phyloP scores from a whole-genome alignment of 2,329 filamentous ascomycete genomes.

The Laburnicola sp. region DNA sequence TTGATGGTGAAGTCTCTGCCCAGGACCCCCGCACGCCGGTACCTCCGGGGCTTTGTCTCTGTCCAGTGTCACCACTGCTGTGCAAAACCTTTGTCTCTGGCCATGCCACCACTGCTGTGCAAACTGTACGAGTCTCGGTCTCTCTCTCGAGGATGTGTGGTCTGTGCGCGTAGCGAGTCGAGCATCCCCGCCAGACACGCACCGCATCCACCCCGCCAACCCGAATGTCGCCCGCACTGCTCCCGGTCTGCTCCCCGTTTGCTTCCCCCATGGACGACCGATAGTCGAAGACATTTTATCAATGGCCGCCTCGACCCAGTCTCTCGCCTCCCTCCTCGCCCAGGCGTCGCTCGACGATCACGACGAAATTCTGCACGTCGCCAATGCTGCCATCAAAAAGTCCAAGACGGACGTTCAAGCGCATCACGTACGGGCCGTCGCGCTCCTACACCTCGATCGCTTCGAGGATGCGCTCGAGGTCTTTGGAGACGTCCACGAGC shows the following conservation, averaged over 20 bases:
- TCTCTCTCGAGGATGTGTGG: no score
- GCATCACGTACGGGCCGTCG: slow-evolving; percentile 71
- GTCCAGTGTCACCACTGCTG: no score
- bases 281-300: slow-evolving; percentile 18
- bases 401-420: slow-evolving; percentile 63
- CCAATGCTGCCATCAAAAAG: slow-evolving; percentile 60
- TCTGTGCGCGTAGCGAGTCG: slow-evolving; percentile 39
- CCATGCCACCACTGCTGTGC: no score
- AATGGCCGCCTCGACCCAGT: slow-evolving; percentile 49
- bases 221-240: neutral
- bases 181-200: slow-evolving; percentile 19
- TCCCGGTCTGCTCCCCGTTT: no score
- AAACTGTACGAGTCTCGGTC: no score
- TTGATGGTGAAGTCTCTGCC: neutral
- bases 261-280: slow-evolving; percentile 34
- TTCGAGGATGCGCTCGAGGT: slow-evolving; percentile 75
- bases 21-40: neutral
- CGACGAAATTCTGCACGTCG: slow-evolving; percentile 69
- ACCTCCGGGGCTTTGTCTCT: no score
- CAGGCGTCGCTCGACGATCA: slow-evolving; percentile 68
- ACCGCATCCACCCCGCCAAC: slow-evolving; percentile 19
- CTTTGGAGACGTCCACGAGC: slow-evolving; percentile 63
- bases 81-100: no score
- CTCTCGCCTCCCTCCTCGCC: slow-evolving; percentile 60
- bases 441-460: slow-evolving; percentile 79